Evolutionary conservation across 2,329 filamentous ascomycete genomes (phyloP).

Genomic region (Alternaria sp.): DNA sequence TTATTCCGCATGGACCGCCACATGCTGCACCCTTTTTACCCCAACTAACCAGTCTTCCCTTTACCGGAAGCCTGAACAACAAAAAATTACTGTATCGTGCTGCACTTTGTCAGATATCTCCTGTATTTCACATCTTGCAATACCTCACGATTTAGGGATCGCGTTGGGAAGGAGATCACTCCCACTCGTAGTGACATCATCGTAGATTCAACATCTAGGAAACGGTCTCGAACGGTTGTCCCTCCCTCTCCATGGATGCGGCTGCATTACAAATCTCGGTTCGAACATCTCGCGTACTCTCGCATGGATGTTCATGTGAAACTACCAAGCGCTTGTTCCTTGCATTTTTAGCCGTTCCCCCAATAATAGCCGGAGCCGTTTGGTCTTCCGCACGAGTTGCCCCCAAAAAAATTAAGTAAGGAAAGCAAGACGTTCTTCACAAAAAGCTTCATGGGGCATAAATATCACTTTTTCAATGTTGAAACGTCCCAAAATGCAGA

Average conservation of each 20-base stretch:
- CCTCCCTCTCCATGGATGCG: neutral
- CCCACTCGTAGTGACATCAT: neutral
- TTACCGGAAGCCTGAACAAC: neutral
- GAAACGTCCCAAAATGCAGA: too few species aligned
- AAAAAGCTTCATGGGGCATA: too few species aligned
- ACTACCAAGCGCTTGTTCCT: neutral
- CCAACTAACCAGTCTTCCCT: neutral
- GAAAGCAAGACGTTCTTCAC: too few species aligned
- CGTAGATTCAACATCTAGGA: neutral
- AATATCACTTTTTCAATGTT: too few species aligned
- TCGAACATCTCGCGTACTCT: neutral
- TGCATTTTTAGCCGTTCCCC: neutral
- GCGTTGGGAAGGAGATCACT: neutral
- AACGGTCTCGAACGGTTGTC: neutral
- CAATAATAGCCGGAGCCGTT: too few species aligned
- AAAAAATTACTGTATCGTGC: neutral
- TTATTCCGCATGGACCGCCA: neutral
- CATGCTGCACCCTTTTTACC: neutral
- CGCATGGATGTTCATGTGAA: constrained; percentile 2
- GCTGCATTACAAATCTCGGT: constrained; percentile 4
- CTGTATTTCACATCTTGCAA: neutral
- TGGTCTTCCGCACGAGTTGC: too few species aligned
- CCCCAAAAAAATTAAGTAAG: too few species aligned
- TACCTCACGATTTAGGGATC: neutral
- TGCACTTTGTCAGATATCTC: neutral